These are phyloP conservation scores for Neofusicoccum sp. DNA, from an alignment of 2,329 filamentous ascomycete species.

Conservation along the genomic window DNA sequence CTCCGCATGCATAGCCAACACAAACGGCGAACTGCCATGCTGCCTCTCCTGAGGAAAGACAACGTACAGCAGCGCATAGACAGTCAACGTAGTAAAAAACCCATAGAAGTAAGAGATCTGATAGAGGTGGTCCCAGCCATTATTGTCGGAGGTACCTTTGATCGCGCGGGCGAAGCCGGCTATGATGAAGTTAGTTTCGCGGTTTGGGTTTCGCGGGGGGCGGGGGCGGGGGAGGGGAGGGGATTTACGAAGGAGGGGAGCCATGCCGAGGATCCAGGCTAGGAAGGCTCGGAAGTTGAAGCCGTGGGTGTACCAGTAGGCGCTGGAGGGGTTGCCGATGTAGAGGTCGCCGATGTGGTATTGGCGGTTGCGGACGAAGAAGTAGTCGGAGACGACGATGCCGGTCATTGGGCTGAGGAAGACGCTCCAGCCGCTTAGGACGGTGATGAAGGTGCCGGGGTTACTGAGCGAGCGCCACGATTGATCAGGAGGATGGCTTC, in stretches of 20 bases:
- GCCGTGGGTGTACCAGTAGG: conserved; percentile 27
- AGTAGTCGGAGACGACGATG: conserved; percentile 28
- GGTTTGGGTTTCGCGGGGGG: too few relatives aligned
- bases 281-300: conserved; percentile 27
- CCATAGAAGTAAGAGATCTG: conserved; percentile 14
- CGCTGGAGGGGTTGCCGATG: conserved; percentile 16
- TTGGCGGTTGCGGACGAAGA: conserved; percentile 24
- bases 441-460: conserved; percentile 20
- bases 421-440: conserved; percentile 28
- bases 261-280: conserved; percentile 27
- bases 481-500: neutral
- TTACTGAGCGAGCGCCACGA: neutral
- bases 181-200: neutral
- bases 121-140: conserved; percentile 10
- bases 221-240: too few relatives aligned
- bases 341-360: conserved; percentile 30
- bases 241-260: conserved; percentile 20
- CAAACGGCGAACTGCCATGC: neutral
- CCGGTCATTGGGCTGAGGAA: conserved; percentile 27
- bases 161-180: conserved; percentile 15
- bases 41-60: conserved; percentile 3
- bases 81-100: neutral
- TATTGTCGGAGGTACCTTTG: neutral
- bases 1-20: neutral
- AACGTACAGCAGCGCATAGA: neutral